Conservation (phyloP, 2,329 filamentous ascomycete species). For the Aspergillus sergii region DNA sequence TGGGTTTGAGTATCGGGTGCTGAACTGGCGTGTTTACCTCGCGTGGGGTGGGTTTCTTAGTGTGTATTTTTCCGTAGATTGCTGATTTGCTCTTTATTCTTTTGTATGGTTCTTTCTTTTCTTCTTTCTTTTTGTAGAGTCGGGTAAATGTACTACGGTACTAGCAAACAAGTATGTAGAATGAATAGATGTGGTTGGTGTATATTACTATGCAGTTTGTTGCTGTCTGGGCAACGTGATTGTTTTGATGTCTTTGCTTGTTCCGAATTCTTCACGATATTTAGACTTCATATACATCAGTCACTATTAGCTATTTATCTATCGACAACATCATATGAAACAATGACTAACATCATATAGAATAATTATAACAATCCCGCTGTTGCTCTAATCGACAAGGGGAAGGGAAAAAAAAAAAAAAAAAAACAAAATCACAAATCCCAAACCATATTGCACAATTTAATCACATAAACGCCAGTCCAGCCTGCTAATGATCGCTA, state of each 20-base stretch:
- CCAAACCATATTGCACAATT: conserved; percentile 13
- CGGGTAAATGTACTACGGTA: background rate
- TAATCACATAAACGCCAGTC: conserved; percentile 14
- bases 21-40: background rate
- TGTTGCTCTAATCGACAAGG: conserved; percentile 4
- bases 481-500: conserved; percentile 31
- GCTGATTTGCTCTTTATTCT: background rate
- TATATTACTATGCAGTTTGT: background rate
- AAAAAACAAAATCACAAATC: conserved; percentile 5
- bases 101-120: background rate
- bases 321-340: conserved; percentile 5
- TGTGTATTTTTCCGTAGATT: no score
- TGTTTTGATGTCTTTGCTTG: background rate
- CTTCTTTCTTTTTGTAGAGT: background rate
- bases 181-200: background rate
- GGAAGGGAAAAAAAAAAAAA: conserved; percentile 1
- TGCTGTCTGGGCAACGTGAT: background rate
- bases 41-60: no score
- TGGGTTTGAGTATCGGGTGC: background rate
- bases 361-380: conserved; percentile 10
- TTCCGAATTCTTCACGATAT: background rate
- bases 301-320: conserved; percentile 9
- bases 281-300: background rate
- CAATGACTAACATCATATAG: conserved; percentile 1
- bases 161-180: background rate